Evolutionary conservation across 495 filamentous ascomycete species (phyloP).

Genomic region (Podospora comata): DNA sequence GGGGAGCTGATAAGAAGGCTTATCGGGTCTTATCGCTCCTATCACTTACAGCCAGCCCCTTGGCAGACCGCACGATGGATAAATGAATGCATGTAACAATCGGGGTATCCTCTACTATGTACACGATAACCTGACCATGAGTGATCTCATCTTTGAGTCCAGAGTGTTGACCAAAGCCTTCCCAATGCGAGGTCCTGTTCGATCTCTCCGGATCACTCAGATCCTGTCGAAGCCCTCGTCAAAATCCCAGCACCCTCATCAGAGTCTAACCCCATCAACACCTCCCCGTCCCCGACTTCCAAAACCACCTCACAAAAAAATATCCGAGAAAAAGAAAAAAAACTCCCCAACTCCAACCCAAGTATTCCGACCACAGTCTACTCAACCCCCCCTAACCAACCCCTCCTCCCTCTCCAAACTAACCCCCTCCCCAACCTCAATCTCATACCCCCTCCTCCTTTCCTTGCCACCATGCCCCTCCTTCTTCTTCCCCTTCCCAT

Average conservation of each 20-base stretch:
- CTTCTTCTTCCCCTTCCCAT: conserved; percentile 47
- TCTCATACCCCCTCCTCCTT: not conserved
- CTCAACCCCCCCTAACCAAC: conserved; percentile 24
- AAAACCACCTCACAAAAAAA: not conserved
- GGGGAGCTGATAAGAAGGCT: conserved; percentile 13
- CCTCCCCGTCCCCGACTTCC: not conserved
- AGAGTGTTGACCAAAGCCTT: not conserved
- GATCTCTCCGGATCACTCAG: too few species aligned
- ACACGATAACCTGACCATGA: not conserved
- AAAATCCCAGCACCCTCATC: not conserved
- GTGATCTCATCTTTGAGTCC: not conserved
- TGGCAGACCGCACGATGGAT: not conserved
- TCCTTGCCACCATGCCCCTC: conserved; percentile 22
- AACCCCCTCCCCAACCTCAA: conserved; percentile 21
- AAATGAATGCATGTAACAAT: not conserved
- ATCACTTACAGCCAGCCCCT: not conserved
- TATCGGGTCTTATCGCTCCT: conserved; percentile 24
- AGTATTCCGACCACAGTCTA: not conserved
- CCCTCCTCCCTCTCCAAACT: conserved; percentile 44
- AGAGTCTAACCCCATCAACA: not conserved
- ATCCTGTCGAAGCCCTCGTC: too few species aligned
- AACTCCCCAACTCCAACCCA: not conserved
- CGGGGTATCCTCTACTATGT: not conserved
- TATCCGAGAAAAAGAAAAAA: not conserved
- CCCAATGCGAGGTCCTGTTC: not conserved